Base-by-base conservation (phyloP, 148 eudicot genomes). In the Oxyria digyna region DNA sequence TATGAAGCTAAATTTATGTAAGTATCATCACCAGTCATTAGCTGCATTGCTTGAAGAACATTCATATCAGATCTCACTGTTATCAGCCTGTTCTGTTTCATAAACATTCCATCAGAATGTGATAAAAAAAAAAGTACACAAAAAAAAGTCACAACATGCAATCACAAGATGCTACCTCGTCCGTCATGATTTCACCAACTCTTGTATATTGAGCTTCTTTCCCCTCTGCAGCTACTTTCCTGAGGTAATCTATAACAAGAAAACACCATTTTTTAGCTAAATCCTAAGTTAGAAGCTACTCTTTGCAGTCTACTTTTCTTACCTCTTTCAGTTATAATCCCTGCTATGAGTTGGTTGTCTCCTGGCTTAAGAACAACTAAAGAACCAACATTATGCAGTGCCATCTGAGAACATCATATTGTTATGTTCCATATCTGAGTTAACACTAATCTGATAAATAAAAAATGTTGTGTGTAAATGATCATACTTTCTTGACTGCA, bases 281-380 rank as follows among this genome's bases (percentile, higher is more conserved):
- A 20, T 57, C 6, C 38, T 35, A 35, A 3, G 4, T 35, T 6
- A 35, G 38, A 35, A 35, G 38, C 38, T 35, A 35, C 38, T 35
- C 3, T 35, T 35, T 35, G 6, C 4, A 35, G 6, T 35, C 38
- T 2, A 35, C 6, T 35, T 35, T 35, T 35, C 38, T 35, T 78
- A 91, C 96, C 92, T 85, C 90, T 75, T 77, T 89, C 97, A 32
- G 97, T 89, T 68, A 89, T 42, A 38, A 92, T 85, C 64, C 96
- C 96, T 68, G 91, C 91, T 69, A 92, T 87, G 1, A 67, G 70
- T 33, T 85, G 85, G n/a, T 73, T 71, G 37, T 85, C 81, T 78
- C 91, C 96, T 21, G 97, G 94, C 79, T 81, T 84, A 52, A 92
- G 78, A 76, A 92, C 97, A 72, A 92, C 91, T 74, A 89, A 75